A percentile compares a stretch with the other conserved stretches of the same genome.
Evolutionary conservation across 164 flowering plant species (phyloP).

Genomic region (Umbellularia californica): DNA sequence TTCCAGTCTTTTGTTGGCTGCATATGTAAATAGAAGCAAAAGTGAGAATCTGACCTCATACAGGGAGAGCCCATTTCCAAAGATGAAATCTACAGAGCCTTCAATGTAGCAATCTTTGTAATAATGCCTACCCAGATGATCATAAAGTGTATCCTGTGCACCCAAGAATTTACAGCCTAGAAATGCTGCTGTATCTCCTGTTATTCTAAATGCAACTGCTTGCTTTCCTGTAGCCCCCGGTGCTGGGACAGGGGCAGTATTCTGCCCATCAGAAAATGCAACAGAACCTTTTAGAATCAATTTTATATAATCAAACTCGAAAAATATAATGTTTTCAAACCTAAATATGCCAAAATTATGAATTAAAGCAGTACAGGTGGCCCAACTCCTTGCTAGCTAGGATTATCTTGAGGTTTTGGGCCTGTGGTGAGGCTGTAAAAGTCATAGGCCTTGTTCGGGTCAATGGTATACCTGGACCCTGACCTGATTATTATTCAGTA

Average conservation of each 20-base stretch:
- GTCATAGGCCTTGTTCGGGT: too few species aligned
- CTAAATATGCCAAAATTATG: too few species aligned
- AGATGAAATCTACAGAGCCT: constrained; percentile 97
- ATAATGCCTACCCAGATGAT: constrained; percentile 91
- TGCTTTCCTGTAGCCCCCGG: constrained; percentile 86
- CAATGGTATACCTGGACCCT: too few species aligned
- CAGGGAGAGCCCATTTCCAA: constrained; percentile 88
- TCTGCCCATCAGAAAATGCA: constrained; percentile 35
- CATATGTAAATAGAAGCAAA: too few species aligned
- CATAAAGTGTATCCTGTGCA: constrained; percentile 94
- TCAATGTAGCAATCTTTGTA: constrained; percentile 97
- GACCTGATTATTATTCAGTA: too few species aligned
- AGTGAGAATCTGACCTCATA: constrained; percentile 54
- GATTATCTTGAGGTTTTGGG: too few species aligned
- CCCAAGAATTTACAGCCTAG: constrained; percentile 89
- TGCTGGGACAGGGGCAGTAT: constrained; percentile 82
- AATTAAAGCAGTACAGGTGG: too few species aligned
- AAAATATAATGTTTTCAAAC: too few species aligned
- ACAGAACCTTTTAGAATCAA: background rate
- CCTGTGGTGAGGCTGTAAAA: too few species aligned
- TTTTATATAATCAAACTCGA: background rate
- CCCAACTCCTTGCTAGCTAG: too few species aligned
- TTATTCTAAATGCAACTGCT: constrained; percentile 92
- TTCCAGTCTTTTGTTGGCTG: too few species aligned
- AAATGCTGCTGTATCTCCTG: constrained; percentile 88